Percentiles rank a stretch among this genome's conserved stretches.
These are phyloP conservation scores for Claviceps sp. DNA, from an alignment of 2,329 filamentous ascomycete species.

Conservation along the genomic window DNA sequence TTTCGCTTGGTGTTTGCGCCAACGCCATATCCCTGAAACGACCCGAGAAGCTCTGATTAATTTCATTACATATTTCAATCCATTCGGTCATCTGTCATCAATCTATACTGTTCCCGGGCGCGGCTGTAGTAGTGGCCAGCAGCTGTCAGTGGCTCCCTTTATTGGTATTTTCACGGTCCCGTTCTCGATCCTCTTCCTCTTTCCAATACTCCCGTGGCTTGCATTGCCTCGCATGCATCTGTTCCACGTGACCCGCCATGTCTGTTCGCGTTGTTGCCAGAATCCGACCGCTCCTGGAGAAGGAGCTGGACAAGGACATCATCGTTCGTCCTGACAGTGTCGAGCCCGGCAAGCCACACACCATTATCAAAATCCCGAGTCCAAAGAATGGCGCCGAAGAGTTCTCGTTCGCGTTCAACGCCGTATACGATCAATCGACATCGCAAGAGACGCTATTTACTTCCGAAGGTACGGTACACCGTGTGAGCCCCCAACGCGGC, in stretches of 20 bases:
- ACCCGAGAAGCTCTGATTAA: neutral
- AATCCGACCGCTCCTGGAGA: conserved; percentile 74
- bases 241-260: conserved; percentile 25
- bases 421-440: conserved; percentile 70
- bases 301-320: conserved; percentile 75
- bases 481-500: neutral
- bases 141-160: neutral
- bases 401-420: conserved; percentile 89
- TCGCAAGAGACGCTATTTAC: conserved; percentile 83
- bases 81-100: neutral
- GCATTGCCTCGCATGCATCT: conserved; percentile 7
- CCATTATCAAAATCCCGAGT: conserved; percentile 76
- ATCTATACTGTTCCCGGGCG: neutral
- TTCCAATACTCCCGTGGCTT: conserved; percentile 1
- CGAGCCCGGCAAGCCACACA: conserved; percentile 47
- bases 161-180: neutral
- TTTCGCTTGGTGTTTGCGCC: neutral
- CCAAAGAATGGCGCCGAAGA: conserved; percentile 85
- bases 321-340: conserved; percentile 60
- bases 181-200: neutral
- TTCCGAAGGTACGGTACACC: conserved; percentile 57
- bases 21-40: neutral
- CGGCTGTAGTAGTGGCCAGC: conserved; percentile 1
- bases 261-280: conserved; percentile 78
- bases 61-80: neutral